phyloP scores from a whole-genome alignment of 371 early-diverging fungal genomes.

The Lichtheimia corymbifera region DNA sequence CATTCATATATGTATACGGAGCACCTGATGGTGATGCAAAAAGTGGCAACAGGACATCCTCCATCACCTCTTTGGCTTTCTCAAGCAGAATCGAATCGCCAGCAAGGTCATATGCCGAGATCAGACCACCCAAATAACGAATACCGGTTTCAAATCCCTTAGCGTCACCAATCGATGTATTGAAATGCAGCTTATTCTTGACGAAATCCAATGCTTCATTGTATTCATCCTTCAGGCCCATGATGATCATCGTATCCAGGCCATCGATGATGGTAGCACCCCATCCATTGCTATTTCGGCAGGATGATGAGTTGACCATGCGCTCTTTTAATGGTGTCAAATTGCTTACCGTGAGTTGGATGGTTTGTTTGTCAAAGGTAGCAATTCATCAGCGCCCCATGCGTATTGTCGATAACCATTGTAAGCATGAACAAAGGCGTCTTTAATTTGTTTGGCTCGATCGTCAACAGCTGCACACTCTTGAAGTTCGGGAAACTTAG shows the following conservation, averaged over 20 bases:
- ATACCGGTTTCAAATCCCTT: slow-evolving; percentile 70
- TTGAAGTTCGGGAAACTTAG: not conserved
- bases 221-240: slow-evolving; percentile 77
- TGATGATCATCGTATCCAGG: slow-evolving; percentile 81
- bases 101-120: slow-evolving; percentile 49
- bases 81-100: slow-evolving; percentile 13
- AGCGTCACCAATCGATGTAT: slow-evolving; percentile 14
- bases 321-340: too few species aligned
- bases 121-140: slow-evolving; percentile 62
- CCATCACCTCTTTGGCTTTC: slow-evolving; percentile 32
- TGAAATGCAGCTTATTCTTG: slow-evolving; percentile 20
- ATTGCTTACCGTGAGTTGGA: slow-evolving; percentile 70
- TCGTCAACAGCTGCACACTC: slow-evolving; percentile 1
- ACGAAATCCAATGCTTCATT: slow-evolving; percentile 52
- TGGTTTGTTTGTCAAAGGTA: slow-evolving; percentile 36
- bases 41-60: slow-evolving; percentile 36
- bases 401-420: slow-evolving; percentile 67
- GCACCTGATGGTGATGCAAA: slow-evolving; percentile 56
- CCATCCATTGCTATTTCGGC: not conserved
- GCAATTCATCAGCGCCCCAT: slow-evolving; percentile 61
- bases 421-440: slow-evolving; percentile 73
- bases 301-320: too few species aligned
- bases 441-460: slow-evolving; percentile 26
- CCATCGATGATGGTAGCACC: slow-evolving; percentile 77
- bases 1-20: slow-evolving; percentile 74